Conservation (phyloP, 2,329 filamentous ascomycete species). For the Alternaria metachromatica region DNA sequence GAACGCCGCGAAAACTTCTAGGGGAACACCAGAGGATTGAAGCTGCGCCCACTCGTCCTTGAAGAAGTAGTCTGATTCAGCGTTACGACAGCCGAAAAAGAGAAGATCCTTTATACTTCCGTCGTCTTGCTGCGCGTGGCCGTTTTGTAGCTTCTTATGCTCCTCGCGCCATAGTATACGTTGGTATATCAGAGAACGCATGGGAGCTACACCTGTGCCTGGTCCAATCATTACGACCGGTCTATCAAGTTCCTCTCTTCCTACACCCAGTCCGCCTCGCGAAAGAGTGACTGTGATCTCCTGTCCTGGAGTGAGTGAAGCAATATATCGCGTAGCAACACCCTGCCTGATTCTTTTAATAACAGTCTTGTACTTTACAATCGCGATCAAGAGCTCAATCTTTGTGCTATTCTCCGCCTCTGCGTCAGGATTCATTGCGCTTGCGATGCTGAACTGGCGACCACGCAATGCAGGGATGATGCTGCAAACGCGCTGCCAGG, state of each 20-base stretch:
- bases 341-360: conserved; percentile 84
- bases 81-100: conserved; percentile 85
- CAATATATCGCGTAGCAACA: conserved; percentile 87
- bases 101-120: conserved; percentile 56
- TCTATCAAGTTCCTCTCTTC: conserved; percentile 50
- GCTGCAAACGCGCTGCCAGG: conserved; percentile 73
- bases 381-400: conserved; percentile 79
- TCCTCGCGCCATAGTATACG: conserved; percentile 56
- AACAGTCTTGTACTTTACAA: conserved; percentile 90
- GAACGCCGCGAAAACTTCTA: conserved; percentile 70
- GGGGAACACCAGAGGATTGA: conserved; percentile 45
- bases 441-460: conserved; percentile 93
- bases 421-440: conserved; percentile 59
- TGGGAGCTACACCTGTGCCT: conserved; percentile 85
- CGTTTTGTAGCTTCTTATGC: neutral
- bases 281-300: conserved; percentile 65
- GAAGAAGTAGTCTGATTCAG: conserved; percentile 80
- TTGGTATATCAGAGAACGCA: conserved; percentile 81
- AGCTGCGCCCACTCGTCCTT: conserved; percentile 71
- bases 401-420: conserved; percentile 46
- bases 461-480: conserved; percentile 83
- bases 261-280: conserved; percentile 57
- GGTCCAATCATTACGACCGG: conserved; percentile 82
- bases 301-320: conserved; percentile 65
- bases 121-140: neutral